phyloP scores from a whole-genome alignment of 345 rosid genomes.

The Psidium guajava region DNA sequence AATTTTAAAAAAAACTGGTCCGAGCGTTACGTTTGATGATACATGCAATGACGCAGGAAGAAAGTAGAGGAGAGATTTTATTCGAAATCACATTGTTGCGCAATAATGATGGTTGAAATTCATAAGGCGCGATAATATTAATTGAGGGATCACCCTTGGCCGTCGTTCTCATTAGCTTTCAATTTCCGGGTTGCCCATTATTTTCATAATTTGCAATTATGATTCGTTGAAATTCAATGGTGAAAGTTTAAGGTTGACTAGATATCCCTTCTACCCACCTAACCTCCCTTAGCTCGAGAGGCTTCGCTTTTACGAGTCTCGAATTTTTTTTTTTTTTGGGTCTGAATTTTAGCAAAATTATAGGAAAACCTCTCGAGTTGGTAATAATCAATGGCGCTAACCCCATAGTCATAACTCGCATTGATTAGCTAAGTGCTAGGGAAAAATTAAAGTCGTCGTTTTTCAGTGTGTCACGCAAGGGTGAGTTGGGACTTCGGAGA shows the following conservation, averaged over 20 bases:
- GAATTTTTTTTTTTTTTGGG: no score
- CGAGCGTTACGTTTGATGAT: background rate
- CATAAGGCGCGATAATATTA: background rate
- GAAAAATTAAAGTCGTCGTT: background rate
- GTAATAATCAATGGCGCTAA: background rate
- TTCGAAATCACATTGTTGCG: background rate
- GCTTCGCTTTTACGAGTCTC: no score
- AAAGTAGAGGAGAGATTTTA: background rate
- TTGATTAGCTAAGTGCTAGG: background rate
- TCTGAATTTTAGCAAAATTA: background rate
- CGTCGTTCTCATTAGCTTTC: background rate
- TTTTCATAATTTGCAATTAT: background rate
- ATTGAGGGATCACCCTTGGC: background rate
- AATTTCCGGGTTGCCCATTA: background rate
- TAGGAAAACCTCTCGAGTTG: background rate
- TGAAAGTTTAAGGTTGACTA: background rate
- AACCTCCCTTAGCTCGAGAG: background rate
- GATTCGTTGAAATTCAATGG: background rate
- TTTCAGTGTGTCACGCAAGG: background rate
- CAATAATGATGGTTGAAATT: background rate
- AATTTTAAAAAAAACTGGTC: background rate
- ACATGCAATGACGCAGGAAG: fast-evolving
- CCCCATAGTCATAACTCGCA: background rate
- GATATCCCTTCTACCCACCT: background rate
- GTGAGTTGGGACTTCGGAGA: background rate